Evolutionary conservation across 805 yeast species (phyloP).

Genomic region (Kregervanrija delftensis): DNA sequence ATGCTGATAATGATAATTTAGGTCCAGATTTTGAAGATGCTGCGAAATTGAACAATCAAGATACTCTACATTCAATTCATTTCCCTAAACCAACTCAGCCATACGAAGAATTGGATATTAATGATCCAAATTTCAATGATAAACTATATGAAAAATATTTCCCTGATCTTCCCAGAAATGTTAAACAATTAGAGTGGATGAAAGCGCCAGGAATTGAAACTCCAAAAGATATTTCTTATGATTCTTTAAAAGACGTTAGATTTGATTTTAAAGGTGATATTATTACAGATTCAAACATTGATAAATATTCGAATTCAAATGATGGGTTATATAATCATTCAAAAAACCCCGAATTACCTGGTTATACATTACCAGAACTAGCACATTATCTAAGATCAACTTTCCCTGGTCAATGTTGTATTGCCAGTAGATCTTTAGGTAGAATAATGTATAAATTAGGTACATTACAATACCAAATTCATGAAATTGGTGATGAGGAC

Average conservation of each 20-base stretch:
- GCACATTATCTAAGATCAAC: conserved; percentile 74
- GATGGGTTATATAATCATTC: conserved; percentile 90
- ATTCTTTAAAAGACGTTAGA: conserved; percentile 61
- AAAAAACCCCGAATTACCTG: conserved; percentile 82
- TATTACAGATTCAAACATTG: conserved; percentile 33
- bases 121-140: conserved; percentile 73
- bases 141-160: conserved; percentile 78
- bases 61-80: conserved; percentile 41
- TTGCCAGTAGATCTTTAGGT: conserved; percentile 83
- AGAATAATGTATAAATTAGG: conserved; percentile 80
- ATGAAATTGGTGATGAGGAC: conserved; percentile 28
- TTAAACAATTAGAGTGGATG: conserved; percentile 89
- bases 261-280: conserved; percentile 85
- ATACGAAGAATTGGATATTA: conserved; percentile 38
- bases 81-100: conserved; percentile 49
- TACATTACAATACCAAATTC: conserved; percentile 39
- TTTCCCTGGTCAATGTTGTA: conserved; percentile 76
- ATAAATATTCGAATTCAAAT: conserved; percentile 7
- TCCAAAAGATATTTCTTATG: conserved; percentile 34
- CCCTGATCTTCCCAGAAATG: conserved; percentile 84
- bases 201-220: conserved; percentile 39
- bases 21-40: conserved; percentile 45
- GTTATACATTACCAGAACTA: conserved; percentile 81
- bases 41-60: conserved; percentile 26
- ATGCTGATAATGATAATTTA: conserved; percentile 15